Percentiles rank a stretch among this genome's conserved stretches.
Evolutionary conservation across 148 eudicot species (phyloP).

Genomic region (Polygonum aviculare): DNA sequence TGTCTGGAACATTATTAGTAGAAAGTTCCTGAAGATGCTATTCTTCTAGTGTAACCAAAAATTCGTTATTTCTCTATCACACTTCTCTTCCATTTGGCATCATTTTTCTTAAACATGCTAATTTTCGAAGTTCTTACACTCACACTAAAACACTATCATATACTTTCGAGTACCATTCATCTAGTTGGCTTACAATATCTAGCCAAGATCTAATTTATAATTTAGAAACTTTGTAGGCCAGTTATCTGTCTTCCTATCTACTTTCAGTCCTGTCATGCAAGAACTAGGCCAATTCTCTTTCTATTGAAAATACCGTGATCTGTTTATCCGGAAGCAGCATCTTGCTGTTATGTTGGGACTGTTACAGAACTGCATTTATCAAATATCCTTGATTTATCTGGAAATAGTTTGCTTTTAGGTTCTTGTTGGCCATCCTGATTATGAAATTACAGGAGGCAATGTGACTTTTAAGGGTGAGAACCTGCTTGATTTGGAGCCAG

Average conservation of each 20-base stretch:
- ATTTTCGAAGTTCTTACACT: no score
- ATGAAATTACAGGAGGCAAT: slow-evolving; percentile 85
- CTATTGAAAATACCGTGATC: not conserved
- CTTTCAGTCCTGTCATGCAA: not conserved
- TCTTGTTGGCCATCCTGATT: slow-evolving; percentile 97
- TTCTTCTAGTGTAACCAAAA: not conserved
- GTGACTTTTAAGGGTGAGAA: slow-evolving; percentile 75
- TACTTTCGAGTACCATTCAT: not conserved
- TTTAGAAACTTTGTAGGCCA: not conserved
- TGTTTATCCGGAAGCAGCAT: not conserved
- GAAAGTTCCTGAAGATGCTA: not conserved
- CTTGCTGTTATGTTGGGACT: not conserved
- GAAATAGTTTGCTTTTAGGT: slow-evolving; percentile 35
- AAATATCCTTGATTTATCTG: slow-evolving; percentile 7
- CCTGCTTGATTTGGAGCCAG: slow-evolving; percentile 90
- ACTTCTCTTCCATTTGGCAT: no score
- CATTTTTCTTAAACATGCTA: no score
- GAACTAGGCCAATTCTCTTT: not conserved
- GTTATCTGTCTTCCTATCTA: not conserved
- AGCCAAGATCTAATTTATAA: not conserved
- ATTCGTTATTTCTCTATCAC: no score
- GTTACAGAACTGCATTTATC: not conserved
- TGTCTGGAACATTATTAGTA: not conserved
- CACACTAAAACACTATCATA: no score
- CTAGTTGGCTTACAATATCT: not conserved